Percentiles rank a stretch among this genome's conserved stretches.
Conservation (phyloP, 495 filamentous ascomycete species). For the Staphylotrichum longicolle region DNA sequence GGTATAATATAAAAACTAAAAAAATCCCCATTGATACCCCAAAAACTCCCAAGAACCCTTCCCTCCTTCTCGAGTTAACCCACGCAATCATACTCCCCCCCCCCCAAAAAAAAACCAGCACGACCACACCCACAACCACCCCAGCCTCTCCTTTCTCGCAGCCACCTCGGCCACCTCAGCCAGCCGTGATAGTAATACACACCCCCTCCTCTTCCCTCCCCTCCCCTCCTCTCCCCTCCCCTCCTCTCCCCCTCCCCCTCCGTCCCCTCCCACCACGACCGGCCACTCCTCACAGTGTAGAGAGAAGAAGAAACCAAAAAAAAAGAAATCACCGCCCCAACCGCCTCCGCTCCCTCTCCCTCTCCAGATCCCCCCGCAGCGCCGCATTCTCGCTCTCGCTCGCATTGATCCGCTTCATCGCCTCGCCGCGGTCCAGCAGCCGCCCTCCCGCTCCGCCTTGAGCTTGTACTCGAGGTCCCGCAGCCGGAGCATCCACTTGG, state of each 20-base stretch:
- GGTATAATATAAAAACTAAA: too few relatives aligned
- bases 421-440: constrained; percentile 75
- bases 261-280: not conserved
- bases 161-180: too few relatives aligned
- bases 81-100: too few relatives aligned
- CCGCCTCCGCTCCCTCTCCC: constrained; percentile 34
- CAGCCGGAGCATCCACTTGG: constrained; percentile 78
- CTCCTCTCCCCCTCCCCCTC: too few relatives aligned
- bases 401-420: constrained; percentile 80
- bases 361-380: constrained; percentile 65
- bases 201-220: not conserved
- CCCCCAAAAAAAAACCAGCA: too few relatives aligned
- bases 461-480: constrained; percentile 84
- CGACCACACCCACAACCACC: too few relatives aligned
- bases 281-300: not conserved
- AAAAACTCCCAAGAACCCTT: too few relatives aligned
- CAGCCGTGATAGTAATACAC: too few relatives aligned
- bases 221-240: too few relatives aligned
- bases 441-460: constrained; percentile 86
- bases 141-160: too few relatives aligned
- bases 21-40: too few relatives aligned
- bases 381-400: constrained; percentile 74
- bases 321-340: not conserved
- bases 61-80: too few relatives aligned
- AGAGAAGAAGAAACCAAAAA: not conserved